These are phyloP conservation scores for Lithospermum erythrorhizon DNA, from an alignment of 257 asterid genomes.

Conservation along the genomic window DNA sequence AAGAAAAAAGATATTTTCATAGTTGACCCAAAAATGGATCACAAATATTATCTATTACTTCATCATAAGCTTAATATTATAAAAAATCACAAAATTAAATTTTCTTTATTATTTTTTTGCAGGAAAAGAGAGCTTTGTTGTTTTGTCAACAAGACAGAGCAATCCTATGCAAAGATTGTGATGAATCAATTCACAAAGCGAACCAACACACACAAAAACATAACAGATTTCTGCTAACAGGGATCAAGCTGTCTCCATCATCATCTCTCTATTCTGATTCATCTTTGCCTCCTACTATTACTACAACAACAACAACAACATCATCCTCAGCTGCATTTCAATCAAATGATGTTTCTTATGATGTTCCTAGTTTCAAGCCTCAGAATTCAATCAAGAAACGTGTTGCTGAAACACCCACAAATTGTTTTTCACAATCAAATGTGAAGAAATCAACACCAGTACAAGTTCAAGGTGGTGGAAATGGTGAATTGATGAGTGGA, in stretches of 20 bases:
- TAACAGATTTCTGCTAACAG: constrained; percentile 67
- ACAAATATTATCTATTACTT: too few species aligned
- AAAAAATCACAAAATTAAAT: too few species aligned
- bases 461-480: neutral
- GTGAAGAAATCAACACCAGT: constrained; percentile 13
- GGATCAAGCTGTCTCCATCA: constrained; percentile 50
- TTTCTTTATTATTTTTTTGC: neutral
- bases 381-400: constrained; percentile 15
- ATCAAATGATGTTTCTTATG: constrained; percentile 13
- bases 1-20: too few species aligned
- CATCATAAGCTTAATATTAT: too few species aligned
- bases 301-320: constrained; percentile 1
- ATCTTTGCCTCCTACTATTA: neutral
- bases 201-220: constrained; percentile 71
- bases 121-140: constrained; percentile 83
- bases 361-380: constrained; percentile 25
- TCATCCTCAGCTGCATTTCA: constrained; percentile 3
- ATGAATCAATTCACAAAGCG: constrained; percentile 57
- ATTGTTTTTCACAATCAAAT: constrained; percentile 7
- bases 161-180: constrained; percentile 75
- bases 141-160: constrained; percentile 95
- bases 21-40: too few species aligned
- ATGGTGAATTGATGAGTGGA: constrained; percentile 12
- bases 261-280: constrained; percentile 33
- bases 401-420: constrained; percentile 8